Percentiles rank a stretch among this genome's conserved stretches.
Conservation (phyloP, 2,329 filamentous ascomycete species). For the Penicillium sp. region DNA sequence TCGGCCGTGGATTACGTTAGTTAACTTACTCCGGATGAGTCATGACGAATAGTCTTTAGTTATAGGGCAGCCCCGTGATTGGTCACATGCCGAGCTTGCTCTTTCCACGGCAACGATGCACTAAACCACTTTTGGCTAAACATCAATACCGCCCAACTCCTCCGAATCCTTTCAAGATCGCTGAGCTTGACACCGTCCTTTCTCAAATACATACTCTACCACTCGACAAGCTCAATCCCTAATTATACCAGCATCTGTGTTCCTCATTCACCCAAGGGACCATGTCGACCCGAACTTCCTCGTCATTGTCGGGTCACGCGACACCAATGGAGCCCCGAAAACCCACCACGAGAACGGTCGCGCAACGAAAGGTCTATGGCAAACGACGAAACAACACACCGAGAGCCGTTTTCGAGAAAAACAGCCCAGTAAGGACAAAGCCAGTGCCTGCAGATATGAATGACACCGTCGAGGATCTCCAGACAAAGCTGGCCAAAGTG, state of each 20-base stretch:
- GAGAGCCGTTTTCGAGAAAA: conserved; percentile 44
- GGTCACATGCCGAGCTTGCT: conserved; percentile 3
- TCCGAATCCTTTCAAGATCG: neutral
- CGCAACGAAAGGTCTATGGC: conserved; percentile 45
- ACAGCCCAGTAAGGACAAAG: conserved; percentile 31
- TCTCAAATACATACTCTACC: neutral
- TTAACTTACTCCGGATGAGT: too few relatives aligned
- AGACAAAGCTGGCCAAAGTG: conserved; percentile 38
- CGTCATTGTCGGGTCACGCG: conserved; percentile 25
- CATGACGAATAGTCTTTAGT: neutral
- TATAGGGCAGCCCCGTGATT: conserved; percentile 16
- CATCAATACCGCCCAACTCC: conserved; percentile 32
- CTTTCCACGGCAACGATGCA: conserved; percentile 36
- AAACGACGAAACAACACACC: conserved; percentile 43
- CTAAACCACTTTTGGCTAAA: conserved; percentile 37
- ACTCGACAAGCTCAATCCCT: neutral
- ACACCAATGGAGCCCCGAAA: conserved; percentile 31
- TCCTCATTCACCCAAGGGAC: neutral
- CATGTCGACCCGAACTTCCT: conserved; percentile 27
- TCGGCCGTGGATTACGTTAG: too few relatives aligned
- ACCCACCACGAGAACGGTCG: conserved; percentile 33
- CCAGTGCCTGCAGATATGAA: conserved; percentile 12
- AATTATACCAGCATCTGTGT: neutral
- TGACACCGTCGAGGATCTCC: conserved; percentile 32
- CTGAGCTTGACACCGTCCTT: neutral